Base-by-base conservation (phyloP, 169 alveolate genomes). In the Plasmodium inui region DNA sequence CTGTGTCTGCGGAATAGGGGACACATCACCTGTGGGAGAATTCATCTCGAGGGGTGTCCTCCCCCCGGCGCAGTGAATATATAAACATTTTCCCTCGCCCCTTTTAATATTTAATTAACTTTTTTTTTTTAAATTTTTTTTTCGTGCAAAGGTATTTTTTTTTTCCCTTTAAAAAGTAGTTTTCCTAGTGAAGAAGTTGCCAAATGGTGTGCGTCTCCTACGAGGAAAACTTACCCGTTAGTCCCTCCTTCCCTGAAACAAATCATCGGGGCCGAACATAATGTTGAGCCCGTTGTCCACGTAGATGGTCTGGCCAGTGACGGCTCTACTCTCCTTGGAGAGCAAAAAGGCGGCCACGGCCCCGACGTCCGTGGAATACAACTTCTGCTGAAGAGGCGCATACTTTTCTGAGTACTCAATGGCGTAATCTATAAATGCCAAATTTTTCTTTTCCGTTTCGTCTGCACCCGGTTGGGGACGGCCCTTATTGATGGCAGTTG, bases 381-480 rank as follows among this genome's bases (percentile, higher is more conserved):
- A 70, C 70, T 85, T 88, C 95, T 94, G 96, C 71, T 61, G 44
- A 22, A 96, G 85, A 14, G 97, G 97, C 26, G 97, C 96, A 93
- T 94, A 92, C 78, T 86, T 84, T 57, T 94, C 85, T 26, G 96
- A 88, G 92, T 96, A 94, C 3, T 95, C 98, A 80, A 96, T 95
- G 9, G 98, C 98, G 39, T 95, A 92, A 92, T 96, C 97, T 41
- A 96, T 96, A 94, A 96, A 96, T 80, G 97, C 92, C 46, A 92
- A 95, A n/a, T 92, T 95, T 70, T 96, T 96, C 17, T 83, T 83
- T 19, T 92, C 93, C 88, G 94, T 96, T 10, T 55, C 85, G 26
- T 61, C 73, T 74, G 17, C 83, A 28, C 57, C 95, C 70, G 88
- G 37, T 26, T 41, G 61, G 61, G 50, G 78, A 61, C 2, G n/a